Percentiles rank a stretch among this genome's conserved stretches.
These are phyloP conservation scores for Plantago lanceolata DNA, from an alignment of 305 asterid genomes.

Conservation along the genomic window DNA sequence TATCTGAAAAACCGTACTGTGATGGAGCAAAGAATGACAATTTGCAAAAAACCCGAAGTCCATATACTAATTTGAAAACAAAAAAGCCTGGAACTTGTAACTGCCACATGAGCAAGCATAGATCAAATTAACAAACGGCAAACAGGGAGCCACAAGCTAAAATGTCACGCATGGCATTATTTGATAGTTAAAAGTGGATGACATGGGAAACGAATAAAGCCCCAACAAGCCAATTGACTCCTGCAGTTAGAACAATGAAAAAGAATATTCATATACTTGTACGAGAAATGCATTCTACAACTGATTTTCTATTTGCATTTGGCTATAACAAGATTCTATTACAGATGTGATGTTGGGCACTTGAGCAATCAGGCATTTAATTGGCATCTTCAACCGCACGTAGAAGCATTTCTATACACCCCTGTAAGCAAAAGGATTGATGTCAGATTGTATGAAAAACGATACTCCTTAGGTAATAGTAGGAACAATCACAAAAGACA, in stretches of 20 bases:
- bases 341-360: background rate
- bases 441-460: constrained; percentile 23
- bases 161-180: too few relatives aligned
- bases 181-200: too few relatives aligned
- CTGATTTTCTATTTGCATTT: background rate
- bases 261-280: background rate
- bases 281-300: background rate
- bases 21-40: too few relatives aligned
- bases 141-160: too few relatives aligned
- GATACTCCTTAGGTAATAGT: too few relatives aligned
- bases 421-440: constrained; percentile 26
- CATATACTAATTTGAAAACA: too few relatives aligned
- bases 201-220: too few relatives aligned
- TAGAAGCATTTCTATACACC: constrained; percentile 26
- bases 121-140: too few relatives aligned
- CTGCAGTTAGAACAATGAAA: background rate
- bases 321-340: constrained; percentile 4
- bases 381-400: background rate
- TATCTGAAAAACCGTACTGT: too few relatives aligned
- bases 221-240: background rate
- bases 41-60: too few relatives aligned
- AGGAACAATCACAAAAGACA: background rate
- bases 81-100: too few relatives aligned
- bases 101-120: too few relatives aligned
- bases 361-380: background rate